These are phyloP conservation scores for Sporothrix schenckii DNA, from an alignment of 2,329 filamentous ascomycete species.

Conservation along the genomic window DNA sequence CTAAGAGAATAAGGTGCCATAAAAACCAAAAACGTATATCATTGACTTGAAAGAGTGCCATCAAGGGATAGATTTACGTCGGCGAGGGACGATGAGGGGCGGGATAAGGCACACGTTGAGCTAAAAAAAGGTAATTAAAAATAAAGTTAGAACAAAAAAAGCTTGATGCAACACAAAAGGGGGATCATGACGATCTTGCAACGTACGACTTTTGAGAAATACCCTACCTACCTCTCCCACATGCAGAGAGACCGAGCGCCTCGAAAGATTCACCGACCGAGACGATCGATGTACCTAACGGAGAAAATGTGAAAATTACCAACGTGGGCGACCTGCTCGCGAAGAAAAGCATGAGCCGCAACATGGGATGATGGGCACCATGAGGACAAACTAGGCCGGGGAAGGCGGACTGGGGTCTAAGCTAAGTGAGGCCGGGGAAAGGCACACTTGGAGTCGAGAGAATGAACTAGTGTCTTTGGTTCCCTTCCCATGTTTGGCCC, in stretches of 20 bases:
- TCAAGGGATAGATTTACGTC: background rate
- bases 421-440: background rate
- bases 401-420: background rate
- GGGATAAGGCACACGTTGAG: slow-evolving; percentile 1
- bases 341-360: background rate
- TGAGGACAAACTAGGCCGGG: background rate
- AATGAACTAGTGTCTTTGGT: background rate
- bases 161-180: background rate
- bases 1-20: background rate
- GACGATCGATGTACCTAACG: slow-evolving; percentile 8
- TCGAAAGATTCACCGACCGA: background rate
- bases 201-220: background rate
- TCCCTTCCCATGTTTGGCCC: too few relatives aligned
- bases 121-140: background rate
- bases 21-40: background rate
- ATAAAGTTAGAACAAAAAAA: background rate
- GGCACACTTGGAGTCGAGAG: background rate
- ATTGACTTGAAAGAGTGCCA: slow-evolving; percentile 1
- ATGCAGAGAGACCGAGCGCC: slow-evolving; percentile 16
- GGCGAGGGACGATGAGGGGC: background rate
- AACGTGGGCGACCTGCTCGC: background rate
- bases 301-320: slow-evolving; percentile 21
- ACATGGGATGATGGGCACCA: background rate
- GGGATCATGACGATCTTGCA: slow-evolving; percentile 14
- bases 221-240: background rate